Percentiles rank a stretch among this genome's conserved stretches.
phyloP scores from a whole-genome alignment of 495 filamentous ascomycete genomes.

The Echria macrotheca region DNA sequence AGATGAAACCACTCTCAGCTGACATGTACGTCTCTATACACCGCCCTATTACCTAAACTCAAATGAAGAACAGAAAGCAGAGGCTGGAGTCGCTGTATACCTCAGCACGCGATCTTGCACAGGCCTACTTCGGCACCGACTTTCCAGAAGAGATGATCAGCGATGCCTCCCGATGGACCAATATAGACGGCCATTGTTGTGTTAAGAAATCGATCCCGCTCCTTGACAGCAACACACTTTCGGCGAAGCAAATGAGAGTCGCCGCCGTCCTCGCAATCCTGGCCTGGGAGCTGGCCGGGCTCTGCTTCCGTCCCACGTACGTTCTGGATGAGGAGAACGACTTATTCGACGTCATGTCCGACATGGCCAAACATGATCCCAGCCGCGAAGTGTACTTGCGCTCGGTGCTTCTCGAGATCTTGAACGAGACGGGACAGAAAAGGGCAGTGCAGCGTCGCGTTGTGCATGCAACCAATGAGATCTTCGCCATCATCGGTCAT shows the following conservation, averaged over 20 bases:
- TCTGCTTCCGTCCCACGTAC: constrained; percentile 22
- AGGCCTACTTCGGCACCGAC: not conserved
- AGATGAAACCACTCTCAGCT: not conserved
- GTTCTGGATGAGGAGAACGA: constrained; percentile 3
- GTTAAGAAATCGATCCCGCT: constrained; percentile 13
- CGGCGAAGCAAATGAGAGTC: constrained; percentile 23
- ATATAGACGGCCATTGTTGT: not conserved
- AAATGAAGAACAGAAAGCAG: not conserved
- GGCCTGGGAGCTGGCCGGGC: not conserved
- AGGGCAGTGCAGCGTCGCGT: not conserved
- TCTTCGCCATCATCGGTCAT: not conserved
- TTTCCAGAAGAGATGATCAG: not conserved
- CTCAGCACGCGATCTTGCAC: not conserved
- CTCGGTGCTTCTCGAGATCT: constrained; percentile 14
- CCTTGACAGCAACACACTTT: constrained; percentile 7
- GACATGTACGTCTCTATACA: not conserved
- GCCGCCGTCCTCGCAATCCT: constrained; percentile 16
- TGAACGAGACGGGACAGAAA: not conserved
- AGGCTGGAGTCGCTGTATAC: not conserved
- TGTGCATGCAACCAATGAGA: not conserved
- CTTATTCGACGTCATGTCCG: constrained; percentile 4
- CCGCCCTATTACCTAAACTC: too few relatives aligned
- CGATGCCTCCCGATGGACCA: not conserved
- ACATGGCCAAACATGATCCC: constrained; percentile 4
- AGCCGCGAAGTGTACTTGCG: constrained; percentile 17